Evolutionary conservation across 208 protist genomes (phyloP).

Genomic region (Leishmania mexicana): DNA sequence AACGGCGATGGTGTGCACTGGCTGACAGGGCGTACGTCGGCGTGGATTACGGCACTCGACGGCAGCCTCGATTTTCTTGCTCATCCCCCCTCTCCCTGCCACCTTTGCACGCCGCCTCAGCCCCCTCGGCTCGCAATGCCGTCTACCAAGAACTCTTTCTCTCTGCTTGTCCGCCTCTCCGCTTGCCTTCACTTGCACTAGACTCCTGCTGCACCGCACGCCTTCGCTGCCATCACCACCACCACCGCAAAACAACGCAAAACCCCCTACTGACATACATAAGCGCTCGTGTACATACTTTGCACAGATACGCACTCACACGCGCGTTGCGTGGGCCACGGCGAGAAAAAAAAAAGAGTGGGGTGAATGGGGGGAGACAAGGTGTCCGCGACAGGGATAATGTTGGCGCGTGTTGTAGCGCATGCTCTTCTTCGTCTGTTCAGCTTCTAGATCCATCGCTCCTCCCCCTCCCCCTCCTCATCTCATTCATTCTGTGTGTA

Average conservation of each 20-base stretch:
- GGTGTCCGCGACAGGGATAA: not conserved
- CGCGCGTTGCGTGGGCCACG: not conserved
- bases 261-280: not conserved
- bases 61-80: not conserved
- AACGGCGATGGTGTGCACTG: not conserved
- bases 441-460: not conserved
- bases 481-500: not conserved
- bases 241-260: not conserved
- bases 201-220: not conserved
- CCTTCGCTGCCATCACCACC: not conserved
- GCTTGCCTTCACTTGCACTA: not conserved
- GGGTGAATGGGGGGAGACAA: not conserved
- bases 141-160: not conserved
- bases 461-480: not conserved
- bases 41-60: not conserved
- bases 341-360: not conserved
- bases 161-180: not conserved
- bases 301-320: not conserved
- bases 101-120: not conserved
- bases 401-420: not conserved
- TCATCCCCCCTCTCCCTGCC: not conserved
- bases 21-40: not conserved
- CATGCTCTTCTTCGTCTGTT: not conserved
- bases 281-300: not conserved
- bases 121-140: not conserved